A percentile compares a stretch with the other conserved stretches of the same genome.
These are phyloP conservation scores for Geotrichum cucujoidarum DNA, from an alignment of 1,139 yeast genomes.

Conservation along the genomic window DNA sequence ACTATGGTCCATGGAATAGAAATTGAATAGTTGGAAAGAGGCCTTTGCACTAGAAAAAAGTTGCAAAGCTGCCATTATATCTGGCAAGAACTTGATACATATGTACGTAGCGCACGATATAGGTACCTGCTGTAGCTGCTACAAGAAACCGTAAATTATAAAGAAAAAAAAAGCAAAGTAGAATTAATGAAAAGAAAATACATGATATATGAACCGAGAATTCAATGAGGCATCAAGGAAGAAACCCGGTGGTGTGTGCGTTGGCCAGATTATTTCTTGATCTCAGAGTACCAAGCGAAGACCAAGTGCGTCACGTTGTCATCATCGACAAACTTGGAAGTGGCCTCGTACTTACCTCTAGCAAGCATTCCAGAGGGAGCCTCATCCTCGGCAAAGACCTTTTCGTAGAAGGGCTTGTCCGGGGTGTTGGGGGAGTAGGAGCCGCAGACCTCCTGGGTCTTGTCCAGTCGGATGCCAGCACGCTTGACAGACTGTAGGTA, in stretches of 20 bases:
- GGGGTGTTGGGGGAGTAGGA: conserved; percentile 87
- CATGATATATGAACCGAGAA: background rate
- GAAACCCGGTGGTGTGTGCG: background rate
- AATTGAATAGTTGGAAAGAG: too few relatives aligned
- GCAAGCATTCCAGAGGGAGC: conserved; percentile 90
- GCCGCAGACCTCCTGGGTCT: conserved; percentile 82
- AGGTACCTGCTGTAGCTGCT: background rate
- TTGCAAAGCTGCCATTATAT: too few relatives aligned
- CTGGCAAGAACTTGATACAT: background rate
- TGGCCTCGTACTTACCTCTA: conserved; percentile 78
- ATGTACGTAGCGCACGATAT: background rate
- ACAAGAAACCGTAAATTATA: background rate
- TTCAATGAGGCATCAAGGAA: background rate
- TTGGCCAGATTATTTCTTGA: conserved; percentile 43
- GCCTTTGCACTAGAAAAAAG: too few relatives aligned
- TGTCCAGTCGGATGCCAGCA: conserved; percentile 82
- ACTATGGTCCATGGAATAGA: too few relatives aligned
- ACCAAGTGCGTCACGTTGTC: conserved; percentile 71
- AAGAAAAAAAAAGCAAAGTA: background rate
- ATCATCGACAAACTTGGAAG: conserved; percentile 81
- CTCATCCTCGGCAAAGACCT: conserved; percentile 68
- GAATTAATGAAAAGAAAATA: background rate
- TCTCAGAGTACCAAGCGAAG: conserved; percentile 82
- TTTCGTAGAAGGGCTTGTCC: conserved; percentile 77
- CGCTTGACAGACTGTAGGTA: conserved; percentile 82